Evolutionary conservation across 768 basidiomycete genomes (phyloP).

Genomic region (Krasilnikovozyma curviuscula): DNA sequence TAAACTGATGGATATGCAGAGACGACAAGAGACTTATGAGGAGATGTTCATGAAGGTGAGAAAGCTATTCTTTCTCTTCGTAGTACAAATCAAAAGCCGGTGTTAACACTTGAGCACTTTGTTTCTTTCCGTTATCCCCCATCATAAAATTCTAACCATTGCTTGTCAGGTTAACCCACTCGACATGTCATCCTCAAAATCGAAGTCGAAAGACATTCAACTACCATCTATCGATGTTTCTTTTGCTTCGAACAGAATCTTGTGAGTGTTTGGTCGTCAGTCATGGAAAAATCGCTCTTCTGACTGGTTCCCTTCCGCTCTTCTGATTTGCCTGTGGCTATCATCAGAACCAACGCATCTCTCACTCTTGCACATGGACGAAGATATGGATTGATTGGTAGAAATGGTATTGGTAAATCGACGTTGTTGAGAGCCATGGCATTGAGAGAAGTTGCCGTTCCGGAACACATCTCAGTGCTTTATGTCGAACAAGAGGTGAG

Average conservation of each 20-base stretch:
- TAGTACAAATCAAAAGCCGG: neutral
- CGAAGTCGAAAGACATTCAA: conserved; percentile 95
- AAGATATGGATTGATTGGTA: conserved; percentile 78
- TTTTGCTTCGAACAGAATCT: conserved; percentile 83
- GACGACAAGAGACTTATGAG: conserved; percentile 76
- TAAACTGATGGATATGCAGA: conserved; percentile 76
- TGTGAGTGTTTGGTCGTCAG: conserved; percentile 31
- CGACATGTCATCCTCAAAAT: conserved; percentile 54
- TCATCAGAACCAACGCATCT: conserved; percentile 52
- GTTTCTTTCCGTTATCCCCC: no score
- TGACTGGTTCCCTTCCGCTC: conserved; percentile 1
- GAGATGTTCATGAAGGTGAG: conserved; percentile 93
- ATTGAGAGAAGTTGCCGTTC: conserved; percentile 82
- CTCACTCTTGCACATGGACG: conserved; percentile 75
- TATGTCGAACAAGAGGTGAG: conserved; percentile 99
- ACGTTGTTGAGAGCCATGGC: conserved; percentile 86
- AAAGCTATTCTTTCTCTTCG: neutral
- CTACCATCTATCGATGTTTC: conserved; percentile 86
- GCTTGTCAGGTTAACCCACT: conserved; percentile 66
- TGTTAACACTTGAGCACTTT: neutral
- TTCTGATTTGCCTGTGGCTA: no score
- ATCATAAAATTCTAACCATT: no score
- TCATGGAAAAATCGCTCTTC: conserved; percentile 19
- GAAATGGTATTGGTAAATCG: conserved; percentile 91
- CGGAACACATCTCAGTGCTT: conserved; percentile 83